Evolutionary conservation across 257 asterid genomes (phyloP).

Genomic region (Eucommia ulmoides): DNA sequence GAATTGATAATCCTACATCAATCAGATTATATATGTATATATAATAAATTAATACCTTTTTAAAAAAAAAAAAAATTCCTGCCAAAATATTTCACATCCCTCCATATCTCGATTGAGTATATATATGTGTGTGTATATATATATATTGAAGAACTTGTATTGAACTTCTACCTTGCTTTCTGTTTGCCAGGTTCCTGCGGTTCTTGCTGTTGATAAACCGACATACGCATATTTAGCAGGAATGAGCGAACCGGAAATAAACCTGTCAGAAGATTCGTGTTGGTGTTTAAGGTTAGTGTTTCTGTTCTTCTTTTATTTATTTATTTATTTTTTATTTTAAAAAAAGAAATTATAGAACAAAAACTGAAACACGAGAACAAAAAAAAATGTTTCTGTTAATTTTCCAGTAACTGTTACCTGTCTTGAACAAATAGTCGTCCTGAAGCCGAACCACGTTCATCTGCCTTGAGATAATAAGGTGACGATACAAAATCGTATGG

Average conservation of each 20-base stretch:
- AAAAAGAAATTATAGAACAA: too few species aligned
- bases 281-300: too few species aligned
- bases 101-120: neutral
- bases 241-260: conserved; percentile 14
- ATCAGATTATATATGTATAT: too few species aligned
- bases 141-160: neutral
- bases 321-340: too few species aligned
- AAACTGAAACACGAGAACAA: too few species aligned
- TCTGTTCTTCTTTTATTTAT: too few species aligned
- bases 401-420: too few species aligned
- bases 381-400: too few species aligned
- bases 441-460: conserved; percentile 35
- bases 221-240: conserved; percentile 47
- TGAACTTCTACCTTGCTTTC: conserved; percentile 52
- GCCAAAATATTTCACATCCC: neutral
- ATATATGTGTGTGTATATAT: neutral
- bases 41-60: too few species aligned
- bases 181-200: conserved; percentile 57
- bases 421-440: conserved; percentile 50
- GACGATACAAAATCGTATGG: conserved; percentile 52
- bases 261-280: conserved; percentile 11
- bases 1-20: conserved; percentile 57
- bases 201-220: conserved; percentile 49
- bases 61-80: neutral
- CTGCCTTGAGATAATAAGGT: conserved; percentile 25